phyloP scores from a whole-genome alignment of 345 rosid species.

The Gossypioides kirkii region DNA sequence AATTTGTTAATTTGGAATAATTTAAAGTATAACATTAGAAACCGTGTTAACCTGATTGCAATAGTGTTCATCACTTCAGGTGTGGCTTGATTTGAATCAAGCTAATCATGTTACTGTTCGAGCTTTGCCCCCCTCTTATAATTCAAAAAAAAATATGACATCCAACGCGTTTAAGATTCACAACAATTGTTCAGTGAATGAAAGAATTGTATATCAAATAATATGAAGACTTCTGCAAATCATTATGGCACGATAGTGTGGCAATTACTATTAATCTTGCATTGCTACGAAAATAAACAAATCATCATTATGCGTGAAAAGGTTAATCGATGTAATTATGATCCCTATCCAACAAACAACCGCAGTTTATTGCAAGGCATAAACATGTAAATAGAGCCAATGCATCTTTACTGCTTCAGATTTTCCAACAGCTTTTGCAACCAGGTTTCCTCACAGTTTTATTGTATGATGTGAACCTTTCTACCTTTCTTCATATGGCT shows the following conservation, averaged over 20 bases:
- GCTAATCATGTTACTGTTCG: no score
- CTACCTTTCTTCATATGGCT: not conserved
- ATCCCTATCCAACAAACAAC: not conserved
- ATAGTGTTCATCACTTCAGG: no score
- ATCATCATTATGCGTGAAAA: not conserved
- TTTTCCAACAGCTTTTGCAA: constrained; percentile 8
- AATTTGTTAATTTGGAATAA: not conserved
- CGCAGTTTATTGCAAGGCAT: not conserved
- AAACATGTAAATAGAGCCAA: not conserved
- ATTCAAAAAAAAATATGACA: no score
- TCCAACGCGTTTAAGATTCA: not conserved
- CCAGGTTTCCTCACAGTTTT: not conserved
- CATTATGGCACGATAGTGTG: not conserved
- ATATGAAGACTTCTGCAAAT: not conserved
- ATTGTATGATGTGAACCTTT: not conserved
- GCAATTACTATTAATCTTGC: not conserved
- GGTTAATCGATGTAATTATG: not conserved
- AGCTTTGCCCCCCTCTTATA: no score
- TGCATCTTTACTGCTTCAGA: not conserved
- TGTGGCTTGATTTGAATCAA: no score
- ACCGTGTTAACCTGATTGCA: no score
- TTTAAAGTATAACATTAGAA: not conserved
- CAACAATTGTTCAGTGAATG: not conserved
- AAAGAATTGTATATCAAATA: not conserved
- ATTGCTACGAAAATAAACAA: not conserved